phyloP scores from a whole-genome alignment of 768 basidiomycete genomes.

The Pleurotus salmoneostramineus region DNA sequence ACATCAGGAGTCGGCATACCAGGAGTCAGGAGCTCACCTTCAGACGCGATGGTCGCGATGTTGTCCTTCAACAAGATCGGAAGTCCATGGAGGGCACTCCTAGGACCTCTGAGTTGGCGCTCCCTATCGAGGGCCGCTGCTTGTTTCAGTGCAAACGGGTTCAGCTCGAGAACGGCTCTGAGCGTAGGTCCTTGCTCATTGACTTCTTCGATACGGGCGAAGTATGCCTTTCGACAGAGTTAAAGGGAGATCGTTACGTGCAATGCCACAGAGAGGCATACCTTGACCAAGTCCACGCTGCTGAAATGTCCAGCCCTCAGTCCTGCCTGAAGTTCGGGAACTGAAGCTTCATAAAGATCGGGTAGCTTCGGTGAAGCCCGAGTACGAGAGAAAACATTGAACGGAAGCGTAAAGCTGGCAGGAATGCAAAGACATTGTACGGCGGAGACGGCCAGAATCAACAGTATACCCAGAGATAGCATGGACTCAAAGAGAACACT shows the following conservation, averaged over 20 bases:
- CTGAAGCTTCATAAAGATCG: conserved; percentile 59
- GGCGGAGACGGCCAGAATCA: not conserved
- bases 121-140: conserved; percentile 49
- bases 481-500: not conserved
- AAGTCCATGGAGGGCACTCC: conserved; percentile 22
- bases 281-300: conserved; percentile 62
- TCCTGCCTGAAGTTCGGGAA: conserved; percentile 51
- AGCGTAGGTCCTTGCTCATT: conserved; percentile 55
- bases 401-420: not conserved
- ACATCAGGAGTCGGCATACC: not conserved
- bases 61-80: conserved; percentile 9
- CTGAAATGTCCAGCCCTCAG: conserved; percentile 46
- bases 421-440: conserved; percentile 1
- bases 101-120: conserved; percentile 35
- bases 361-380: conserved; percentile 21
- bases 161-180: conserved; percentile 57
- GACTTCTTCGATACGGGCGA: conserved; percentile 65
- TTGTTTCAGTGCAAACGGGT: conserved; percentile 45
- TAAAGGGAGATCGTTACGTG: no score
- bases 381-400: not conserved
- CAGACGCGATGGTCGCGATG: conserved; percentile 3
- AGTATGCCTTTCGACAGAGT: conserved; percentile 44
- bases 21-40: not conserved
- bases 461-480: not conserved
- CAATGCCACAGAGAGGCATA: conserved; percentile 11